A percentile compares a stretch with the other conserved stretches of the same genome.
Evolutionary conservation across 345 rosid genomes (phyloP).

Genomic region (Eucalyptus grandis): DNA sequence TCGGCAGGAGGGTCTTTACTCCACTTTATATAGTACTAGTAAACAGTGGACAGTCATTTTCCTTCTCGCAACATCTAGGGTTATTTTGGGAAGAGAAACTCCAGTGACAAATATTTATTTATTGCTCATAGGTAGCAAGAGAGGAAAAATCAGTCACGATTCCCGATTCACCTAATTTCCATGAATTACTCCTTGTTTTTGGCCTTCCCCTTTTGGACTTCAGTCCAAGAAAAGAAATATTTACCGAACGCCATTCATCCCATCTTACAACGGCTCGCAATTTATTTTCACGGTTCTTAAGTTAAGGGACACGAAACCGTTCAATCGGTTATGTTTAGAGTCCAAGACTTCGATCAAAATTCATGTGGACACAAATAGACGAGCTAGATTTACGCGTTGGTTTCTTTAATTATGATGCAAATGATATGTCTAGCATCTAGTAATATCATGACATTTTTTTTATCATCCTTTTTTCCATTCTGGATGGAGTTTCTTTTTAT

Average conservation of each 20-base stretch:
- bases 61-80: background rate
- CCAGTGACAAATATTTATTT: background rate
- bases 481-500: background rate
- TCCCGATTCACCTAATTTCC: too few species aligned
- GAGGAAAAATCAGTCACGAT: background rate
- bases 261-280: background rate
- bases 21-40: background rate
- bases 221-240: background rate
- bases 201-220: background rate
- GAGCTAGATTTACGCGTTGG: background rate
- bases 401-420: background rate
- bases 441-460: background rate
- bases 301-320: background rate
- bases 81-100: background rate
- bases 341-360: background rate
- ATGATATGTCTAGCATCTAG: background rate
- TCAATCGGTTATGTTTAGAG: background rate
- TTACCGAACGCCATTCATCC: background rate
- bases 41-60: background rate
- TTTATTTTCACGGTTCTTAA: too few species aligned
- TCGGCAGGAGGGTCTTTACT: too few species aligned
- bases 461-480: background rate
- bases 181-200: background rate
- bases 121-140: background rate
- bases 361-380: background rate